Evolutionary conservation across 352 stramenopile genomes (phyloP).

Genomic region (Phytopythium helicoides): DNA sequence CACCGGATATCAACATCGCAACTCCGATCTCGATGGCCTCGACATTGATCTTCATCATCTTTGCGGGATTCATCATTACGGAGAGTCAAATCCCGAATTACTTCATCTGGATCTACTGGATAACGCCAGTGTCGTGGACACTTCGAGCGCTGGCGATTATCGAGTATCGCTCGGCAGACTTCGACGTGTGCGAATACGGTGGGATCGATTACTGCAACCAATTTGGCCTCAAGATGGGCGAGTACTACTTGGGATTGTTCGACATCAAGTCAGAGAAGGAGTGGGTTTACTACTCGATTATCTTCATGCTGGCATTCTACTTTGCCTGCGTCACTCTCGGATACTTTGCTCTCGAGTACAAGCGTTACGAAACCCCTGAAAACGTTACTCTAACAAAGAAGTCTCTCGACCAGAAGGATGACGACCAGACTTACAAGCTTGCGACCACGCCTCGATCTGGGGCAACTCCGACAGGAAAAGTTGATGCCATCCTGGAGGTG

Average conservation of each 20-base stretch:
- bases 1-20: conserved; percentile 32
- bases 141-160: conserved; percentile 30
- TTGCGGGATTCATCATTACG: conserved; percentile 47
- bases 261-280: conserved; percentile 27
- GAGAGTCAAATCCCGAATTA: conserved; percentile 41
- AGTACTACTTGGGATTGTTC: conserved; percentile 28
- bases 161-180: conserved; percentile 24
- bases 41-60: conserved; percentile 50
- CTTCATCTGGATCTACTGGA: too few relatives aligned
- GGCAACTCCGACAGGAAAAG: too few relatives aligned
- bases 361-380: too few relatives aligned
- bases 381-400: too few relatives aligned
- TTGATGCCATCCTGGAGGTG: too few relatives aligned
- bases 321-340: too few relatives aligned
- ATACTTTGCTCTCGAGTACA: too few relatives aligned
- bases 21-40: conserved; percentile 39
- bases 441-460: too few relatives aligned
- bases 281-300: too few relatives aligned
- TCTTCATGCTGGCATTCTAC: too few relatives aligned
- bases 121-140: conserved; percentile 47
- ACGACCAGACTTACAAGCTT: too few relatives aligned
- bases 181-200: conserved; percentile 26
- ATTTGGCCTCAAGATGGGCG: conserved; percentile 22
- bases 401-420: too few relatives aligned
- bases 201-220: conserved; percentile 32